These are phyloP conservation scores for Candida maesae DNA, from an alignment of 805 yeast genomes.

Conservation along the genomic window DNA sequence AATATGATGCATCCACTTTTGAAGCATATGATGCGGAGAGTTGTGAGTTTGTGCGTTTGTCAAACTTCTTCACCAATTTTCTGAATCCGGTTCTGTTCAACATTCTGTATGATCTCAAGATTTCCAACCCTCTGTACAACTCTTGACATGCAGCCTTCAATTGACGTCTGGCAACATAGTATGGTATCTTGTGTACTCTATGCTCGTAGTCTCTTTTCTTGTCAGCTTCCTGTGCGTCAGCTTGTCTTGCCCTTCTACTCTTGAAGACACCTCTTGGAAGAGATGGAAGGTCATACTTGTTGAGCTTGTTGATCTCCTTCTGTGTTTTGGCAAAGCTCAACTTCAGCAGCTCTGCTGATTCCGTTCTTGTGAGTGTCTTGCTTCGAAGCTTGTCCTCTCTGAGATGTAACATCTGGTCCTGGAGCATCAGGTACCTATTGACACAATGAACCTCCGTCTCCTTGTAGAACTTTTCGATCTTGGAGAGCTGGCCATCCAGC, in stretches of 20 bases:
- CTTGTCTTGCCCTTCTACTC: neutral
- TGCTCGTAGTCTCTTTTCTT: conserved; percentile 45
- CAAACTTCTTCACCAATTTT: conserved; percentile 86
- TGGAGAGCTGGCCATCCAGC: conserved; percentile 58
- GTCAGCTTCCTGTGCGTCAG: neutral
- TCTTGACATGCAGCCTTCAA: conserved; percentile 67
- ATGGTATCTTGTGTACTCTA: conserved; percentile 45
- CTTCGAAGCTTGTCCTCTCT: conserved; percentile 45
- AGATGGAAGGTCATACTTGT: conserved; percentile 40
- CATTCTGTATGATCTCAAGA: conserved; percentile 64
- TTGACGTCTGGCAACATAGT: conserved; percentile 61
- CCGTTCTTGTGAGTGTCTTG: conserved; percentile 10
- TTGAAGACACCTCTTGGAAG: conserved; percentile 32
- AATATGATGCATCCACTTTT: conserved; percentile 53
- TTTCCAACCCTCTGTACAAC: conserved; percentile 67
- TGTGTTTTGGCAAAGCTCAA: conserved; percentile 18
- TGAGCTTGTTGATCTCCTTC: conserved; percentile 20
- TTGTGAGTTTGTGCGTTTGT: conserved; percentile 56
- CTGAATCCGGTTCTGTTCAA: conserved; percentile 86
- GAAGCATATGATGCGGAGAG: conserved; percentile 49
- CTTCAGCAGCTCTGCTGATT: conserved; percentile 14
- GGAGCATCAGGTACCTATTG: conserved; percentile 55
- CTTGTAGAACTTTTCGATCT: conserved; percentile 58
- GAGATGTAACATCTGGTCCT: conserved; percentile 65
- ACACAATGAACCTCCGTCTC: conserved; percentile 58